Evolutionary conservation across 306 rosid species (phyloP).

Genomic region (Vicia villosa): DNA sequence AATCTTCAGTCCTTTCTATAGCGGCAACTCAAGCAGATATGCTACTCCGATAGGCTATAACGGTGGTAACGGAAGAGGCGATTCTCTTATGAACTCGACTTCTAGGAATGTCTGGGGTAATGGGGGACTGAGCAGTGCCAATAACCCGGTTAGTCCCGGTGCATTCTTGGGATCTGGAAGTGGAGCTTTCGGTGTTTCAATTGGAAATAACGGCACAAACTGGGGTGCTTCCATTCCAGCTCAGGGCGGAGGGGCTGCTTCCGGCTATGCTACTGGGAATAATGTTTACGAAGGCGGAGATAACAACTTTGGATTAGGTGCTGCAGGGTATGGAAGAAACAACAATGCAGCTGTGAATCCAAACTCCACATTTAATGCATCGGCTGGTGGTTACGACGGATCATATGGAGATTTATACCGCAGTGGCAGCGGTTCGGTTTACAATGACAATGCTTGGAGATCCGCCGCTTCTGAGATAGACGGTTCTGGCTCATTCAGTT

Average conservation of each 20-base stretch:
- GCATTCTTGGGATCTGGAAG: slow-evolving; percentile 67
- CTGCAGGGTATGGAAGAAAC: slow-evolving; percentile 78
- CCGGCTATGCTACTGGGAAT: slow-evolving; percentile 59
- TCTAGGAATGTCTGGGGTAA: slow-evolving; percentile 89
- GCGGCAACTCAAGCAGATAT: slow-evolving; percentile 71
- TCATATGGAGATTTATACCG: slow-evolving; percentile 73
- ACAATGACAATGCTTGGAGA: slow-evolving; percentile 80
- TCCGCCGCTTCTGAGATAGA: slow-evolving; percentile 80
- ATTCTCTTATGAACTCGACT: slow-evolving; percentile 68
- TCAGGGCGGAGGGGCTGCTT: slow-evolving; percentile 70
- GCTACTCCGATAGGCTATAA: slow-evolving; percentile 84
- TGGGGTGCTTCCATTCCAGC: slow-evolving; percentile 62
- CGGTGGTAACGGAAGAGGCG: slow-evolving; percentile 65
- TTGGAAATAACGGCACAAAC: slow-evolving; percentile 61
- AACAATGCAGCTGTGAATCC: slow-evolving; percentile 49
- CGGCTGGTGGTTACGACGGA: slow-evolving; percentile 74
- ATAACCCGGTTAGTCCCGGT: slow-evolving; percentile 51
- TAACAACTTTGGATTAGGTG: slow-evolving; percentile 66
- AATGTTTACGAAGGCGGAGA: slow-evolving; percentile 74
- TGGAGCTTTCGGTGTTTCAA: slow-evolving; percentile 68
- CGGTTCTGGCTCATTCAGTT: slow-evolving; percentile 75
- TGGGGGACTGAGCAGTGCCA: slow-evolving; percentile 59
- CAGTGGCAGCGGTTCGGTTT: slow-evolving; percentile 61
- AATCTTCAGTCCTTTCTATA: slow-evolving; percentile 71
- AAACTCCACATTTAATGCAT: slow-evolving; percentile 56